Base-by-base conservation (phyloP, 2,329 filamentous ascomycete genomes). In the Colletotrichum falcatum region DNA sequence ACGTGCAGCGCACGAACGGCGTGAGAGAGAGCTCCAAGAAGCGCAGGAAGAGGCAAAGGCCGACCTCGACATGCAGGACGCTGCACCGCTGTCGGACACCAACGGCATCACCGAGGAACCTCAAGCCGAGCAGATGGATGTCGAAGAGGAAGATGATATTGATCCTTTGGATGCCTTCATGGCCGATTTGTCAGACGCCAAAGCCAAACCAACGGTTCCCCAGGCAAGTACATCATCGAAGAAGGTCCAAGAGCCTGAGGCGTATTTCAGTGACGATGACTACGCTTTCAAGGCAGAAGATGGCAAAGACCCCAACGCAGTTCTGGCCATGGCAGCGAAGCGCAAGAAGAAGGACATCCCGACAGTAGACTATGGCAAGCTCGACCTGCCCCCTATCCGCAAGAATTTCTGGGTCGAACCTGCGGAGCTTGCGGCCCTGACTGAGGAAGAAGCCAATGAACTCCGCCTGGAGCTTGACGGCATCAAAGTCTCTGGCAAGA, bases 161-260 rank as follows among this genome's bases (percentile, higher is more conserved):
- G 96, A 99, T 79, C 94, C 96, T 9, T 85, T 99, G 46, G 96
- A 99, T 82, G 95, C 94, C n/a, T 99, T 97, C 83, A 99, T 99
- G 96, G 92, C 90, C 62, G 89, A 88, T 71, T 85, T 90, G 20
- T 85, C 87, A 65, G 80, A 87, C 48, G 74, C 77, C 14, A 83
- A 81, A 70, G 78, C 77, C 53, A 59, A 71, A 49, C 61, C 75
- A 2, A 72, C 76, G 28, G 61, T 23, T 49, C 58, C 54, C n/a
- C 58, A 70, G 66, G 70, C 70, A 66, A 73, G 54, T 64, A 61
- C 66, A 61, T 83, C 82, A 39, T 84, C 83, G 58, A 86, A 86
- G 72, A 88, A 88, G 74, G 79, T 85, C 54, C 89, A 91, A 65
- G 90, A 93, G 76, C 93, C 94, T 1, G 91, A 97, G 79, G 90